phyloP scores from a whole-genome alignment of 2,329 filamentous ascomycete genomes.

The Stagonosporopsis chrysanthemi region DNA sequence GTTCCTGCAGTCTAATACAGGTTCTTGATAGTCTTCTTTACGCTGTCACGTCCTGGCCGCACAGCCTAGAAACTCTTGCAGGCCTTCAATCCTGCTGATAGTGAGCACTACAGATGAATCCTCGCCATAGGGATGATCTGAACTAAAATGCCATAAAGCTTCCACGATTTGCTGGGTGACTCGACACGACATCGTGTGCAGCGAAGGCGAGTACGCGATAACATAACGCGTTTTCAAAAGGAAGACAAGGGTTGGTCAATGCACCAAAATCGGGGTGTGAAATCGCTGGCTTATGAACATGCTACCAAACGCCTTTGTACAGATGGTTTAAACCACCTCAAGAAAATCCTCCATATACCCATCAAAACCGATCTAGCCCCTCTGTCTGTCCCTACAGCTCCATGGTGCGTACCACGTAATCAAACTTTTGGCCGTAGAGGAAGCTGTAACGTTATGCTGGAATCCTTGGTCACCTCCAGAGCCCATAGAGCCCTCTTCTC shows the following conservation, averaged over 20 bases:
- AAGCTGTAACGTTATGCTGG: not conserved
- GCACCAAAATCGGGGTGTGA: not conserved
- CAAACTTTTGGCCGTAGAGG: not conserved
- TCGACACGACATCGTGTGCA: not conserved
- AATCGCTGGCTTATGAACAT: slow-evolving; percentile 20
- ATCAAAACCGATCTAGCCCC: not conserved
- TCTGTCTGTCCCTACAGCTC: not conserved
- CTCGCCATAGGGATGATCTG: no score
- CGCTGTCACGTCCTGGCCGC: no score
- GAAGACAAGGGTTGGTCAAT: not conserved
- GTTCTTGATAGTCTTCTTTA: no score
- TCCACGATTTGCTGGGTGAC: no score
- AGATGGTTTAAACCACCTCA: not conserved
- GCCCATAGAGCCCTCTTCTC: not conserved
- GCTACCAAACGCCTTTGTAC: slow-evolving; percentile 21
- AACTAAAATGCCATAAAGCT: no score
- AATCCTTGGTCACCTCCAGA: not conserved
- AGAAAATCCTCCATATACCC: not conserved
- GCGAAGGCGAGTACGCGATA: not conserved
- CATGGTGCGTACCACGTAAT: not conserved
- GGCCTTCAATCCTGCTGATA: no score
- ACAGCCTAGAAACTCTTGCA: no score
- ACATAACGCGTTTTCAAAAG: not conserved
- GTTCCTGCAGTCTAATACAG: no score
- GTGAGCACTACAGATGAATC: no score